Percentiles rank a stretch among this genome's conserved stretches.
Conservation (phyloP, 768 basidiomycete genomes). For the Agaricus subrufescens region DNA sequence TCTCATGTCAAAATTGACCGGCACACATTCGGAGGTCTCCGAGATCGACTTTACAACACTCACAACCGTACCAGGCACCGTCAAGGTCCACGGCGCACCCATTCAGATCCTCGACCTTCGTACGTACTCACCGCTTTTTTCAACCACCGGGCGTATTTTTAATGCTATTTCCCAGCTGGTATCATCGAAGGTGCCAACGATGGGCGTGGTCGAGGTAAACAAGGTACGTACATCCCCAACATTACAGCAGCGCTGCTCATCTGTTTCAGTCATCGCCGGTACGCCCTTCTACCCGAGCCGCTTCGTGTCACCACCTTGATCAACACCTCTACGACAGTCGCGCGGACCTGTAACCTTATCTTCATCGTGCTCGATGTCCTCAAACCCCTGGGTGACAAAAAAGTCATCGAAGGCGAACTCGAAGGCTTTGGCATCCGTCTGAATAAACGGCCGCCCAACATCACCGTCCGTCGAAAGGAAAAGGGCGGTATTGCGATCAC, state of each 20-base stretch:
- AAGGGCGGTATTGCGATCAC: conserved; percentile 93
- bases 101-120: conserved; percentile 93
- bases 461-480: conserved; percentile 81
- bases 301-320: conserved; percentile 2
- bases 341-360: conserved; percentile 96
- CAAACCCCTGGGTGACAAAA: conserved; percentile 96
- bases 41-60: conserved; percentile 97
- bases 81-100: conserved; percentile 93
- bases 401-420: conserved; percentile 84
- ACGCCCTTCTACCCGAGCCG: conserved; percentile 21
- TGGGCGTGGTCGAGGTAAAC: conserved; percentile 92
- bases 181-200: conserved; percentile 98
- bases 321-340: conserved; percentile 49
- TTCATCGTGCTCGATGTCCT: conserved; percentile 98
- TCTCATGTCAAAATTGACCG: conserved; percentile 93
- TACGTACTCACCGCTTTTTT: conserved; percentile 30
- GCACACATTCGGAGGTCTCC: conserved; percentile 93
- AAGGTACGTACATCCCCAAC: conserved; percentile 49
- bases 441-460: conserved; percentile 91
- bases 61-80: conserved; percentile 91
- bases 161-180: conserved; percentile 53
- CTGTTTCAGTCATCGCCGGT: conserved; percentile 68
- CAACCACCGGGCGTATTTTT: background rate
- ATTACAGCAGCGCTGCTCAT: background rate
- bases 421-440: conserved; percentile 98